These are phyloP conservation scores for Wickerhamiella australiensis DNA, from an alignment of 805 yeast species.

Conservation along the genomic window DNA sequence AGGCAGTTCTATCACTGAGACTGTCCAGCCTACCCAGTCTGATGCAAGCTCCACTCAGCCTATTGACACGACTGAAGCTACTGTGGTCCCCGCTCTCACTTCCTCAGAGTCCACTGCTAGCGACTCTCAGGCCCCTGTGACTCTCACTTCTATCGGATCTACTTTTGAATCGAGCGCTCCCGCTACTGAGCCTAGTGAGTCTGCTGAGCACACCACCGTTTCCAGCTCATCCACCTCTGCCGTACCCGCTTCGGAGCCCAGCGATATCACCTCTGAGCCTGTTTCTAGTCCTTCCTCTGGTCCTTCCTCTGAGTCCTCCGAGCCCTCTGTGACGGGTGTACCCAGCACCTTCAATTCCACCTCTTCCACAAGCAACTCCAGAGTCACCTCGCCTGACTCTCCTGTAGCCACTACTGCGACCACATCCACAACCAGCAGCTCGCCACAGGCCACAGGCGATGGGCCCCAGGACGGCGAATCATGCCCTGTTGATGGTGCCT, in stretches of 20 bases:
- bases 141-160: neutral
- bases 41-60: too few species aligned
- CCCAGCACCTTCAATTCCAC: neutral
- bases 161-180: too few species aligned
- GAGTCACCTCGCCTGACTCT: neutral
- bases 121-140: neutral
- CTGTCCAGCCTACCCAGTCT: neutral
- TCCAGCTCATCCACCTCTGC: too few species aligned
- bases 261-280: neutral
- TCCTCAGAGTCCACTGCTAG: neutral
- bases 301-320: neutral
- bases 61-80: too few species aligned
- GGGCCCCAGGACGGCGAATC: conserved; percentile 16
- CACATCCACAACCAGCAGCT: neutral
- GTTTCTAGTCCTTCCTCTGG: neutral
- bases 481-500: conserved; percentile 23
- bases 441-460: neutral
- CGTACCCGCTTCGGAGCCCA: too few species aligned
- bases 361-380: neutral
- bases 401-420: neutral
- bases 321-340: neutral
- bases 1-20: neutral
- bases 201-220: neutral
- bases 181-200: neutral
- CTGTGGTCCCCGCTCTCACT: neutral